Conservation (phyloP, 495 filamentous ascomycete genomes). For the Annulohypoxylon stygium region DNA sequence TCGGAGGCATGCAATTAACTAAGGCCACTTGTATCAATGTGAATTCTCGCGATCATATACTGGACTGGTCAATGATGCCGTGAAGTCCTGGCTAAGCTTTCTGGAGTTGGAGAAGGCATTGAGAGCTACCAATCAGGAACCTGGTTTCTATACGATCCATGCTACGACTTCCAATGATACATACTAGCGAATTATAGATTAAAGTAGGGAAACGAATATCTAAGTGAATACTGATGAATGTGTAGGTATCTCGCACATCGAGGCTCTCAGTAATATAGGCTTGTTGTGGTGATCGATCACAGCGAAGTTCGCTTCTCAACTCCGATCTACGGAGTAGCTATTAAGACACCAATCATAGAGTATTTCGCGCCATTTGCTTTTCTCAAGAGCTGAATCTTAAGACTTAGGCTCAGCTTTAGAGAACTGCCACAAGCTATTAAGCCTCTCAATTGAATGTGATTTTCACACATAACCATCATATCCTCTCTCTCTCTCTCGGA, state of each 20-base stretch:
- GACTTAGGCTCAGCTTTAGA: background rate
- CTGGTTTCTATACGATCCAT: background rate
- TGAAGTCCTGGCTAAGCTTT: conserved; percentile 5
- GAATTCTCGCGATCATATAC: background rate
- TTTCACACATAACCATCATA: background rate
- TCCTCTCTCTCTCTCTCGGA: background rate
- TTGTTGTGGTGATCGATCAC: background rate
- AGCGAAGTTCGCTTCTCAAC: background rate
- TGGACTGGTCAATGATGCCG: background rate
- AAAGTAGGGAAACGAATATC: background rate
- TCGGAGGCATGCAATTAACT: background rate
- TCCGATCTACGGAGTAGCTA: background rate
- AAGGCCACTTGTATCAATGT: background rate
- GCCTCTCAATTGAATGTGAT: background rate
- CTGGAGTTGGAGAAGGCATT: background rate
- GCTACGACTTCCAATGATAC: background rate
- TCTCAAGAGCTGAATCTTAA: background rate
- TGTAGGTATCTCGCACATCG: background rate
- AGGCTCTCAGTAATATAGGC: background rate
- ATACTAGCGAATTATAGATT: background rate
- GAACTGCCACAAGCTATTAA: background rate
- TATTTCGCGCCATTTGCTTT: background rate
- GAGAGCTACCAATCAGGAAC: background rate
- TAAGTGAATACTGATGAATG: too few relatives aligned
- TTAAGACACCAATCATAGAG: background rate